Evolutionary conservation across 805 yeast species (phyloP).

Genomic region (Candida gorgasii): DNA sequence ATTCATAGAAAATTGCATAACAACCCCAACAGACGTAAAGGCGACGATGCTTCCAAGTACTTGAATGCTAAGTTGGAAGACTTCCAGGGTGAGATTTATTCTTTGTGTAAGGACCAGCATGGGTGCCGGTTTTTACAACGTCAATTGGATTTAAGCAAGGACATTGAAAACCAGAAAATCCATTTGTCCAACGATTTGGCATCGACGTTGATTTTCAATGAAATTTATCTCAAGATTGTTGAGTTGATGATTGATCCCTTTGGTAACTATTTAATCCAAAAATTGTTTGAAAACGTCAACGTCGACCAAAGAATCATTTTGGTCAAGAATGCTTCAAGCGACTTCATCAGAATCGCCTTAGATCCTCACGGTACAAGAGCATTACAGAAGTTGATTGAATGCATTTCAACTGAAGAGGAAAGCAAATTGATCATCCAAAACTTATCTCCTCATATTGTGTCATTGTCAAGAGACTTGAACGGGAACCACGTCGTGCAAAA

Average conservation of each 20-base stretch:
- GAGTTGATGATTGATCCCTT: conserved; percentile 95
- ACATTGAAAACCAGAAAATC: conserved; percentile 18
- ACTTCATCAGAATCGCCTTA: conserved; percentile 75
- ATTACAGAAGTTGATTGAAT: conserved; percentile 87
- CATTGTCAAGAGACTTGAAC: conserved; percentile 82
- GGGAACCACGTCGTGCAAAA: conserved; percentile 97
- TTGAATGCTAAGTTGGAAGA: conserved; percentile 67
- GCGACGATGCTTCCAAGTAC: conserved; percentile 72
- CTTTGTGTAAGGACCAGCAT: conserved; percentile 92
- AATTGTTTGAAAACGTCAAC: conserved; percentile 74
- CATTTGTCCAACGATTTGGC: conserved; percentile 40
- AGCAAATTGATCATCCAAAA: conserved; percentile 60
- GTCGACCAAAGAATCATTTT: conserved; percentile 68
- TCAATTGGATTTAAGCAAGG: conserved; percentile 68
- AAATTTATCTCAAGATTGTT: conserved; percentile 72
- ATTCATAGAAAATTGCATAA: conserved; percentile 45
- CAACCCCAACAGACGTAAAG: conserved; percentile 34
- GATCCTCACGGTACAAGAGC: conserved; percentile 98
- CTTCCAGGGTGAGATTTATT: conserved; percentile 70
- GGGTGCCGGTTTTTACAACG: conserved; percentile 92
- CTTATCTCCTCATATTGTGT: conserved; percentile 69
- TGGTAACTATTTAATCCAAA: conserved; percentile 95
- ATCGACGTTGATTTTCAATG: conserved; percentile 76
- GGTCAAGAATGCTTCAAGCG: conserved; percentile 70
- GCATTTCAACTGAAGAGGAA: conserved; percentile 71